Base-by-base conservation (phyloP, 2,329 filamentous ascomycete genomes). In the Dichotomopilus funicola region DNA sequence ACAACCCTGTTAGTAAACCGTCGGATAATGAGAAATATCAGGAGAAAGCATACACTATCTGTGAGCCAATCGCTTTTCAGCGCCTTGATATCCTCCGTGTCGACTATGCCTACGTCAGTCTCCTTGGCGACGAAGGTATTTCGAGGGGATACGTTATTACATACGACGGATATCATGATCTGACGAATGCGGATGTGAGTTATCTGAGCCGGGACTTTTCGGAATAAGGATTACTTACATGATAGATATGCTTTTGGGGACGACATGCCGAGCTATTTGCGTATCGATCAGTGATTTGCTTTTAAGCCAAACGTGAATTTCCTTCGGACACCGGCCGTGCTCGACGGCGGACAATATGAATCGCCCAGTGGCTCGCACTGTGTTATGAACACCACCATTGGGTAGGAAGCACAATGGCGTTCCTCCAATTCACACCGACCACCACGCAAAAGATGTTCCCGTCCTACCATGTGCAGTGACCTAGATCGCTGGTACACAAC, bases 21-120 rank as follows among this genome's bases (percentile, higher is more conserved):
- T 13, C 0, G 4, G 19, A 36, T 6, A 38, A 56, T 48, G 35
- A 13, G 11, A n/a, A 9, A 11, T n/a, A 40, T 33, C 31, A 49
- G 59, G 45, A 11, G n/a, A 10, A 10, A 43, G 73, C 81, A 62
- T 77, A 91, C 89, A 75, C 96, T 96, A 71, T 99, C 94, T 44
- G 92, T 96, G 51, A 99, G 78, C 94, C 94, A 99, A 77, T 96
- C 94, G 71, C 88, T 79, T 72, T 88, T 90, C 56, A 99, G 81
- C 12, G 87, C 86, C 69, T 91, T 88, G 63, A 97, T 82, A 71
- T 99, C 94, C 69, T 94, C 89, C 68, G 86, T 83, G 50, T 89
- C 96, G 63, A 97, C 89, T 91, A 44, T 40, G n/a, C 8, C 31
- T 9, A 38, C 12, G 49, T 59, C 13, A 59, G 55, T 13, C 11